These are phyloP conservation scores for Sporobolus alterniflorus DNA, from an alignment of 202 grass and related monocot genomes.

Conservation along the genomic window DNA sequence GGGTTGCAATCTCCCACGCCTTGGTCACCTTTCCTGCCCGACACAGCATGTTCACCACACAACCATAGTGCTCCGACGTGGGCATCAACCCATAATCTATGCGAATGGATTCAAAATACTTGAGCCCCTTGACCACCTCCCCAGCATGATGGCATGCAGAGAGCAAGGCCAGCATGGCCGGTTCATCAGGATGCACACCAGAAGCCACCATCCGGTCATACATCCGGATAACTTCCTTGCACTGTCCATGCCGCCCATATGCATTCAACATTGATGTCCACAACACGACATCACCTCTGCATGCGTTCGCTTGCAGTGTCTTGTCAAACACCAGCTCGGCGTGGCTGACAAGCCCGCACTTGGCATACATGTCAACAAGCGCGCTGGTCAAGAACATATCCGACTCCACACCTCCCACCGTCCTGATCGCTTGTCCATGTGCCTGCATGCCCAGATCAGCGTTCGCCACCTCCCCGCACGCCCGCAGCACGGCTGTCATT, in stretches of 20 bases:
- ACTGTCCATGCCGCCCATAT: conserved; percentile 52
- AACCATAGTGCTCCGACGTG: conserved; percentile 53
- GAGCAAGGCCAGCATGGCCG: conserved; percentile 58
- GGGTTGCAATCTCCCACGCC: conserved; percentile 60
- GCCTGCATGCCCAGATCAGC: conserved; percentile 32
- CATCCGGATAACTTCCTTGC: conserved; percentile 48
- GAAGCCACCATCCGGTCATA: conserved; percentile 57
- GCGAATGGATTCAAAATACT: conserved; percentile 50
- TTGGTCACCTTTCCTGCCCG: conserved; percentile 52
- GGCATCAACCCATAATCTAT: conserved; percentile 40
- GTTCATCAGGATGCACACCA: conserved; percentile 50
- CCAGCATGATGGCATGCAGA: conserved; percentile 65
- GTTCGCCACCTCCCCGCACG: conserved; percentile 46
- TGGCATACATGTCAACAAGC: conserved; percentile 61
- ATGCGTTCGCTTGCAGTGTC: neutral
- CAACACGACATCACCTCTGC: conserved; percentile 48
- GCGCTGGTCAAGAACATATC: conserved; percentile 46
- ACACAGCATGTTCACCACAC: conserved; percentile 66
- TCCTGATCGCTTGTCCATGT: conserved; percentile 49
- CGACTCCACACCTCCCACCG: neutral
- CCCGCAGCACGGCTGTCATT: conserved; percentile 46
- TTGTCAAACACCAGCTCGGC: conserved; percentile 39
- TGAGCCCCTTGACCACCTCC: conserved; percentile 55
- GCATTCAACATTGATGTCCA: conserved; percentile 73
- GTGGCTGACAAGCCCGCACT: conserved; percentile 43